Conservation (phyloP, 768 basidiomycete species). For the Boletus barrowsii region DNA sequence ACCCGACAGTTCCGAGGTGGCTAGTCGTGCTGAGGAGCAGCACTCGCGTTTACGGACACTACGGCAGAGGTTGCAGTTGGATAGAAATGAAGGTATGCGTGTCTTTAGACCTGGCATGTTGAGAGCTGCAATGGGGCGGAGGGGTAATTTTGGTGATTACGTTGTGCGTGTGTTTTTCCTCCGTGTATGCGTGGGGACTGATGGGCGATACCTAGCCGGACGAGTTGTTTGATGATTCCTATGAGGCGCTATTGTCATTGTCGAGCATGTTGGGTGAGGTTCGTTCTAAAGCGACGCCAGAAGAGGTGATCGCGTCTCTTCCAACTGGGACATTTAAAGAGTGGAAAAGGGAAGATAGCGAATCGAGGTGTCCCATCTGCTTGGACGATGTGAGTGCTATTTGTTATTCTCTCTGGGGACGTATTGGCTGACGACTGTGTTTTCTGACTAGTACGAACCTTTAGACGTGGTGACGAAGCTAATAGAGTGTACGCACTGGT, state of each 20-base stretch:
- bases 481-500: conserved; percentile 72
- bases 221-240: conserved; percentile 73
- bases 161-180: conserved; percentile 43
- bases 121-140: conserved; percentile 18
- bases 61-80: conserved; percentile 30
- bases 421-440: neutral
- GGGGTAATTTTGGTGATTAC: conserved; percentile 40
- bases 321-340: conserved; percentile 64
- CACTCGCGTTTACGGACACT: conserved; percentile 24
- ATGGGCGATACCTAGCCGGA: conserved; percentile 47
- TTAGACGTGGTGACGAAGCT: conserved; percentile 65
- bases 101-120: conserved; percentile 25
- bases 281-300: conserved; percentile 61
- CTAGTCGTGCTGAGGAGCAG: conserved; percentile 17
- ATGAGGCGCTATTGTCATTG: conserved; percentile 63
- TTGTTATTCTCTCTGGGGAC: neutral
- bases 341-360: conserved; percentile 63
- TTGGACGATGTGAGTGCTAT: conserved; percentile 69
- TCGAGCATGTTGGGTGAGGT: conserved; percentile 65
- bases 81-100: conserved; percentile 21
- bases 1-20: neutral
- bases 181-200: conserved; percentile 7
- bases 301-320: conserved; percentile 54
- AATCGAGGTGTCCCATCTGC: conserved; percentile 79
- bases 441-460: conserved; percentile 51